Percentiles rank a stretch among this genome's conserved stretches.
These are phyloP conservation scores for Salix arbutifolia DNA, from an alignment of 345 rosid genomes.

Conservation along the genomic window DNA sequence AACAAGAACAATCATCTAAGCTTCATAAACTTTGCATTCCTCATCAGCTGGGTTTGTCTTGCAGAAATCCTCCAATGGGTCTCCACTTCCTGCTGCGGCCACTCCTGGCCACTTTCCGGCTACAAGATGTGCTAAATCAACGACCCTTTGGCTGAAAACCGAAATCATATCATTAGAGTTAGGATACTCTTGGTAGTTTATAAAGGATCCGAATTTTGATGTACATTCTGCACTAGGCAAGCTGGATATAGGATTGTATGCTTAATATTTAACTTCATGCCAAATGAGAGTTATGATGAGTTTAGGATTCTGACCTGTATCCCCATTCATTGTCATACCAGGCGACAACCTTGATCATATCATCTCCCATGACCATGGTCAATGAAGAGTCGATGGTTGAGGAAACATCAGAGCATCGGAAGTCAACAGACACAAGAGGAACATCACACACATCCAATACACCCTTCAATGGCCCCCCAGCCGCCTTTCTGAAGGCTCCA, in stretches of 20 bases:
- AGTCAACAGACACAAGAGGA: conserved; percentile 90
- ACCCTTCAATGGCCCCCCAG: conserved; percentile 80
- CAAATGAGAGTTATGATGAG: background rate
- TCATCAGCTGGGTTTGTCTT: conserved; percentile 74
- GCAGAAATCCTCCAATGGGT: conserved; percentile 94
- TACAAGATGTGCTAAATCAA: conserved; percentile 92
- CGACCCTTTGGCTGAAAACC: conserved; percentile 83
- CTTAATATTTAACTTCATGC: background rate
- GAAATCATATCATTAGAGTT: background rate
- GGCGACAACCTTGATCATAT: conserved; percentile 95
- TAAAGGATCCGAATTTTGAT: background rate
- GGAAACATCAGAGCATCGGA: conserved; percentile 88
- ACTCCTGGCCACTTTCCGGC: conserved; percentile 83
- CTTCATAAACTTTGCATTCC: conserved; percentile 95
- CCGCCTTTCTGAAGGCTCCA: conserved; percentile 87
- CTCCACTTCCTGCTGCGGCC: conserved; percentile 59
- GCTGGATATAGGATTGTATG: background rate
- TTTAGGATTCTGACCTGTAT: conserved; percentile 53
- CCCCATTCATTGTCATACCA: conserved; percentile 99
- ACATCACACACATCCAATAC: conserved; percentile 74
- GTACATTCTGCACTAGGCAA: background rate
- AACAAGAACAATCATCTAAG: conserved; percentile 18
- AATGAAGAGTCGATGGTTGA: conserved; percentile 87
- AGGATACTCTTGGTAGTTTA: background rate
- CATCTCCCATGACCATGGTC: conserved; percentile 98